Conservation (phyloP, 345 rosid species). For the Gossypium arboreum region DNA sequence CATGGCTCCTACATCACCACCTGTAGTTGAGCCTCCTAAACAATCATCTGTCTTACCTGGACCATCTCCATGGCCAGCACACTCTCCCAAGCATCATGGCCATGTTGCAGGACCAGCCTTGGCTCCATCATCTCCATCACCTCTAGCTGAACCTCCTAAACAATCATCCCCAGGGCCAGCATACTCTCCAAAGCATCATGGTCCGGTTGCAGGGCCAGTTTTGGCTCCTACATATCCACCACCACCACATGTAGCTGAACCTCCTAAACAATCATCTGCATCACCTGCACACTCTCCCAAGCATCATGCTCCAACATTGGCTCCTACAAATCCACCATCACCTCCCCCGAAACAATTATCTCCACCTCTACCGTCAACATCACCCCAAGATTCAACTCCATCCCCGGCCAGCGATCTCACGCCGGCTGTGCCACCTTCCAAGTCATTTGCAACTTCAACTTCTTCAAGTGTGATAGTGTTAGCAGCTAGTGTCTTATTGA, state of each 20-base stretch:
- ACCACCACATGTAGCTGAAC: background rate
- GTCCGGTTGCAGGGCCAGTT: background rate
- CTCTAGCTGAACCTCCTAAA: constrained; percentile 9
- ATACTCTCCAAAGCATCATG: background rate
- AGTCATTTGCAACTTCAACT: background rate
- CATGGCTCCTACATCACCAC: background rate
- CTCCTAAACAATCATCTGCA: background rate
- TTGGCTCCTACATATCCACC: background rate
- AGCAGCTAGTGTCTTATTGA: background rate
- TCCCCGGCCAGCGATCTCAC: background rate
- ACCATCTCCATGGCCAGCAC: background rate
- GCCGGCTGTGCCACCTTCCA: background rate
- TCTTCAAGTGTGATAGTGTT: background rate
- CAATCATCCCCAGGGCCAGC: constrained; percentile 10
- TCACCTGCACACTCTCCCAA: background rate
- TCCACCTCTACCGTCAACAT: background rate
- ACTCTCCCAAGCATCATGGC: background rate
- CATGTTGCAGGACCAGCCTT: constrained; percentile 36
- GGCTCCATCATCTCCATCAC: background rate
- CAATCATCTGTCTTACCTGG: background rate
- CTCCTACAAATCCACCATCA: no score
- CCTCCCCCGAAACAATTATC: background rate
- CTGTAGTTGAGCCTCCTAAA: background rate
- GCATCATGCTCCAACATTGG: no score
- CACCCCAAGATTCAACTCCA: background rate